Evolutionary conservation across 1,284 basidiomycete species (phyloP), one percentile per base, ranked within the genome.

Genomic region (Cystobasidium sp.): DNA sequence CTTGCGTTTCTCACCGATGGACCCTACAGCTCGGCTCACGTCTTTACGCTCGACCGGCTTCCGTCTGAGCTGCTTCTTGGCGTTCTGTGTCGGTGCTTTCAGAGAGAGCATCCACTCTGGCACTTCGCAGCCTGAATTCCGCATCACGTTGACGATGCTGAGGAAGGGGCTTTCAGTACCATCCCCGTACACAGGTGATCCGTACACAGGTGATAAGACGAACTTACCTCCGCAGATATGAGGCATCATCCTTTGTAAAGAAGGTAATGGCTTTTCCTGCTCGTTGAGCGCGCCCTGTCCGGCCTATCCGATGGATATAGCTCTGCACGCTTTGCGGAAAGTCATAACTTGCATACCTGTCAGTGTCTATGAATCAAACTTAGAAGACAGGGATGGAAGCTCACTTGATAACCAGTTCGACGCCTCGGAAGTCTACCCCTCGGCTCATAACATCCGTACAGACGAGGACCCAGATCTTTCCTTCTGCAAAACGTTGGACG

Each of bases 381-480:
- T n/a, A n/a, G n/a, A n/a, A 70, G 22, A 39, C 1, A 4, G n/a
- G 31, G 31, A 9, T 22, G 16, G 7, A 78, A 22, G 79, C 78
- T 80, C 94, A 97, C 83, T 97, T 99, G 82, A 99, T 91, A 12
- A 99, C 95, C 78, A 97, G 90, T 76, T 91, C 87, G 55, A 99
- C 90, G 14, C 94, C 94, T 82, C 92, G 92, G 85, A 99, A 98
- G 81, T 99, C 96, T 89, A 99, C 95, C 4, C 96, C 97, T 77
- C 97, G 87, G 12, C 93, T 94, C 90, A 97, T 91, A 49, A 97
- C 91, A 81, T 97, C 95, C 16, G 94, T 97, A 77, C 90, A 92
- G 63, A 97, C 87, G 86, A 97, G 88, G 37, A 94, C 88, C 94
- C 94, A 97, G 76, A 92, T 91, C 79, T 91, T 87, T 0, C 94